A percentile compares a stretch with the other conserved stretches of the same genome.
Conservation (phyloP, 257 asterid genomes). For the Solanum paucissectum region DNA sequence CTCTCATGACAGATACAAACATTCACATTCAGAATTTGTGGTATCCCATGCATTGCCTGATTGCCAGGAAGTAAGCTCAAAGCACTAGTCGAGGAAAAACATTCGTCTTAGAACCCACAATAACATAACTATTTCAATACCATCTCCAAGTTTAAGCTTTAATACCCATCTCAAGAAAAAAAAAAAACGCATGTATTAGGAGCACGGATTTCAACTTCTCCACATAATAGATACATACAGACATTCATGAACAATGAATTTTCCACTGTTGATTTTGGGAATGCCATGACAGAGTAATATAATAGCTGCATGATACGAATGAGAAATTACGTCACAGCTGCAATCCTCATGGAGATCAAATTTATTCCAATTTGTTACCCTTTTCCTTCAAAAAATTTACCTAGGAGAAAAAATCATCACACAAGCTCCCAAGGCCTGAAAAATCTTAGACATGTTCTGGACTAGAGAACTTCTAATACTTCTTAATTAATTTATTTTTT, state of each 20-base stretch:
- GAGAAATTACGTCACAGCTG: neutral
- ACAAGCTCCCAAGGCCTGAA: neutral
- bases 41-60: neutral
- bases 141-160: neutral
- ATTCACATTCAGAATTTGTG: neutral
- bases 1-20: neutral
- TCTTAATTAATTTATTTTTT: neutral
- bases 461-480: neutral
- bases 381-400: neutral
- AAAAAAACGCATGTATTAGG: neutral
- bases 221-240: neutral
- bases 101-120: neutral
- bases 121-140: neutral
- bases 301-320: neutral
- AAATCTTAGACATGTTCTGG: neutral
- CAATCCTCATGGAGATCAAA: neutral
- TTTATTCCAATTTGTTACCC: neutral
- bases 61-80: neutral
- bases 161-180: neutral
- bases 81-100: neutral
- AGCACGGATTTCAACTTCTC: neutral
- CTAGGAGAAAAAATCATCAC: neutral
- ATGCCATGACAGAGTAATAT: neutral
- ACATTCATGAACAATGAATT: neutral
- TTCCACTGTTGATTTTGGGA: neutral